A percentile compares a stretch with the other conserved stretches of the same genome.
Conservation (phyloP, 1,139 yeast species). For the Candida sp. region DNA sequence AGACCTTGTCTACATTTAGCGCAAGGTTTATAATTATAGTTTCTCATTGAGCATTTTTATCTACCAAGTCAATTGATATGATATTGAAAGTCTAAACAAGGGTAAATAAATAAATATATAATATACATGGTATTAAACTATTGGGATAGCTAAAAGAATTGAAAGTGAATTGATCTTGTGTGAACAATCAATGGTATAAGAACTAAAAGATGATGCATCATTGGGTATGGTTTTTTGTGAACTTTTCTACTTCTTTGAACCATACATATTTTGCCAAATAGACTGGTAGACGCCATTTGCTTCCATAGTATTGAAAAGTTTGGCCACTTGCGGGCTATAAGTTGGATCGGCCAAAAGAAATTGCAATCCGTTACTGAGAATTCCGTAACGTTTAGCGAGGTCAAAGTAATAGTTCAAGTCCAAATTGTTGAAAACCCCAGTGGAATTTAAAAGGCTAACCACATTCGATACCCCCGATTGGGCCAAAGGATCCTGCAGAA, state of each 20-base stretch:
- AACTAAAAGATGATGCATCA: too few species aligned
- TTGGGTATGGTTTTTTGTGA: too few species aligned
- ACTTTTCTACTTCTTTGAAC: constrained; percentile 34
- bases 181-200: too few species aligned
- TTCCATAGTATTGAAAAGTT: constrained; percentile 31
- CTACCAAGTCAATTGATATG: too few species aligned
- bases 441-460: constrained; percentile 23
- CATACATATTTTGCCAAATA: constrained; percentile 33
- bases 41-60: too few species aligned
- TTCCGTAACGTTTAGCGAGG: constrained; percentile 20
- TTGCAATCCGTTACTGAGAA: constrained; percentile 23
- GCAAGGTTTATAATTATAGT: too few species aligned
- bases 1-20: too few species aligned
- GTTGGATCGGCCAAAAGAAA: constrained; percentile 22
- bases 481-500: constrained; percentile 21
- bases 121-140: too few species aligned
- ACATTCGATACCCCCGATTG: constrained; percentile 22
- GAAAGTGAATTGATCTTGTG: too few species aligned
- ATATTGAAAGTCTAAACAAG: too few species aligned
- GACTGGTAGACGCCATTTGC: constrained; percentile 28
- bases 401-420: constrained; percentile 20
- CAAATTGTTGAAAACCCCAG: constrained; percentile 30
- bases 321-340: constrained; percentile 33
- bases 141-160: too few species aligned
- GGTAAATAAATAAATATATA: too few species aligned